Conservation (phyloP, 1,284 basidiomycete genomes). For the Xanthoconium separans region DNA sequence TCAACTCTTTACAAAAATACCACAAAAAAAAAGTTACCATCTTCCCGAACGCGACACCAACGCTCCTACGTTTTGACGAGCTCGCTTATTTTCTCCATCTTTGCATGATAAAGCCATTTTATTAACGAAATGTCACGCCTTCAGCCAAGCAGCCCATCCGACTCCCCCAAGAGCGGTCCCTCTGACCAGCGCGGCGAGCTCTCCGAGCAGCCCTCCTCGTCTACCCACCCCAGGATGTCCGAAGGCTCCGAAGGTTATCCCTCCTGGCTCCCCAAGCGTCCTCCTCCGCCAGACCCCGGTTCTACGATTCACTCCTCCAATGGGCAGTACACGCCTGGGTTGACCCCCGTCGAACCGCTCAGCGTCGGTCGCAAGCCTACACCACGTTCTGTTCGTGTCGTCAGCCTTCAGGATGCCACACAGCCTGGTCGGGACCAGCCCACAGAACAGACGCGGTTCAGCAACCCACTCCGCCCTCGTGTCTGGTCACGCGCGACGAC, state of each 20-base stretch:
- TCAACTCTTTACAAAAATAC: slow-evolving; percentile 11
- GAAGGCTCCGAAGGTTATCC: slow-evolving; percentile 70
- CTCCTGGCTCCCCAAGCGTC: slow-evolving; percentile 77
- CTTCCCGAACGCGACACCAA: slow-evolving; percentile 33
- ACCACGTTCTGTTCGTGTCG: slow-evolving; percentile 74
- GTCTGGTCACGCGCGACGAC: slow-evolving; percentile 65
- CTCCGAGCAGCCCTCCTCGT: slow-evolving; percentile 37
- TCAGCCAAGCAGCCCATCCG: slow-evolving; percentile 37
- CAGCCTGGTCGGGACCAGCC: slow-evolving; percentile 40
- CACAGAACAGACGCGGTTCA: slow-evolving; percentile 51
- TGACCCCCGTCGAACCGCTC: slow-evolving; percentile 42
- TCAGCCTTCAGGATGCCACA: slow-evolving; percentile 56
- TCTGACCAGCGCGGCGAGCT: slow-evolving; percentile 31
- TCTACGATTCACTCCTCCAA: slow-evolving; percentile 65
- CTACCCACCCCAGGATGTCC: slow-evolving; percentile 38
- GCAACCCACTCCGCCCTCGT: slow-evolving; percentile 35
- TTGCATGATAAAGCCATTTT: slow-evolving; percentile 33
- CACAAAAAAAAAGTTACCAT: slow-evolving; percentile 21
- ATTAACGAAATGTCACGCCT: slow-evolving; percentile 50
- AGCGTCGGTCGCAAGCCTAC: slow-evolving; percentile 68
- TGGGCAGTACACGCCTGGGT: slow-evolving; percentile 39
- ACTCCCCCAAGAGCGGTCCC: slow-evolving; percentile 34
- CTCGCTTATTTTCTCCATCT: slow-evolving; percentile 25
- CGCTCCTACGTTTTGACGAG: slow-evolving; percentile 34
- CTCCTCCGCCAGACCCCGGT: slow-evolving; percentile 68